A percentile compares a stretch with the other conserved stretches of the same genome.
Evolutionary conservation across 2,329 filamentous ascomycete species (phyloP).

Genomic region (Graphilbum fragrans): DNA sequence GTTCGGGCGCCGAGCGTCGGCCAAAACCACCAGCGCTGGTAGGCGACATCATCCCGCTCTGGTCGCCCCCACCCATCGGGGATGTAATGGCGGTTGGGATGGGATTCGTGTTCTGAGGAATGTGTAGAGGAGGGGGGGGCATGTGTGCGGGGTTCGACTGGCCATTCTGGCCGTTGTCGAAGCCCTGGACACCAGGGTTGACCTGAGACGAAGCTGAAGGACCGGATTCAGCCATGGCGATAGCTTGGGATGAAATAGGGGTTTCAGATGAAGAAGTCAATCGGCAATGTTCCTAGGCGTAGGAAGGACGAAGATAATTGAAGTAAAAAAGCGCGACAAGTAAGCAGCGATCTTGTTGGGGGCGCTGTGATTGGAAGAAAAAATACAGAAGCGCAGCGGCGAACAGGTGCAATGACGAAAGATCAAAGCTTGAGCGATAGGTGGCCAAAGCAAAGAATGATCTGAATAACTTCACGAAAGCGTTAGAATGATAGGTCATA

Average conservation of each 20-base stretch:
- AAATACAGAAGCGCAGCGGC: too few relatives aligned
- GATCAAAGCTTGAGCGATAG: too few relatives aligned
- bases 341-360: too few relatives aligned
- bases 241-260: constrained; percentile 3
- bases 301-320: too few relatives aligned
- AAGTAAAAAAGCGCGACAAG: too few relatives aligned
- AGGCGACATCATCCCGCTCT: constrained; percentile 65
- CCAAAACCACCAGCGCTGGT: constrained; percentile 69
- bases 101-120: constrained; percentile 91
- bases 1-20: constrained; percentile 87
- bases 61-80: constrained; percentile 59
- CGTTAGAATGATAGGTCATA: neutral
- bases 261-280: neutral
- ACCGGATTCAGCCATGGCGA: constrained; percentile 69
- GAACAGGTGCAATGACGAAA: too few relatives aligned
- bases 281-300: too few relatives aligned
- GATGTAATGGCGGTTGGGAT: constrained; percentile 89
- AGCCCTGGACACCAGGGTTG: constrained; percentile 61
- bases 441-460: neutral
- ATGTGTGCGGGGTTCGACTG: constrained; percentile 65
- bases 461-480: neutral
- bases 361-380: too few relatives aligned
- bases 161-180: constrained; percentile 62
- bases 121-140: constrained; percentile 83
- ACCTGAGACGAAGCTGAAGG: constrained; percentile 58